Evolutionary conservation across 371 early-diverging fungal species (phyloP), one percentile per base, ranked within the genome.

Genomic region (Capniomyces stellatus): DNA sequence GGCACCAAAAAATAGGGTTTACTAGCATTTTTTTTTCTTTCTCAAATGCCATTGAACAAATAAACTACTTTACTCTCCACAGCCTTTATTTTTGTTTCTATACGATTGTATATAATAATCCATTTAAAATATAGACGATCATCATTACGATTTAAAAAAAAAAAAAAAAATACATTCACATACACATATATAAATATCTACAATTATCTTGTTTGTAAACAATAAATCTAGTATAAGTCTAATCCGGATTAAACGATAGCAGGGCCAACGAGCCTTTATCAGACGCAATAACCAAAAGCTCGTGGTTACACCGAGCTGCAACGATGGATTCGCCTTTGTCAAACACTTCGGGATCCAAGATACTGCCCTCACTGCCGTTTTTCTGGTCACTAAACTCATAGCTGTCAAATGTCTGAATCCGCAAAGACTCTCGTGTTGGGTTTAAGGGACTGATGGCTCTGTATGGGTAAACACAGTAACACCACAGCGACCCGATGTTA

Each of bases 381-480:
- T 49, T 49, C 30, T 49, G 21, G 28, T 3, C 10, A 2, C n/a
- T 4, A 8, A 24, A n/a, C 8, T 24, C 28, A 4, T 3, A 27
- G 30, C 28, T 25, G 29, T 27, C 49, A 27, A 29, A 24, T 25
- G 25, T 49, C 3, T 29, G 18, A 29, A 49, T 49, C 18, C 30
- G 21, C 4, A 49, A 10, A 6, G 49, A 24, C 3, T 49, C 28
- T 49, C n/a, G 21, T 10, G 21, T 49, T 3, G 28, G 2, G 28
- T 49, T 49, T 27, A 28, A 27, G 21, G 49, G 49, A 27, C 49
- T 29, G 15, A 49, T 49, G 3, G 28, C n/a, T 8, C 49, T 2
- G 28, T 49, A 49, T n/a, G 49, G 49, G 28, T 49, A 30, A 27
- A 27, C 49, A n/a, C 29, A 19, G 18, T 29, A 28, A 49, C 49